Conservation (phyloP, 768 basidiomycete species). For the Tulasnella sp. region DNA sequence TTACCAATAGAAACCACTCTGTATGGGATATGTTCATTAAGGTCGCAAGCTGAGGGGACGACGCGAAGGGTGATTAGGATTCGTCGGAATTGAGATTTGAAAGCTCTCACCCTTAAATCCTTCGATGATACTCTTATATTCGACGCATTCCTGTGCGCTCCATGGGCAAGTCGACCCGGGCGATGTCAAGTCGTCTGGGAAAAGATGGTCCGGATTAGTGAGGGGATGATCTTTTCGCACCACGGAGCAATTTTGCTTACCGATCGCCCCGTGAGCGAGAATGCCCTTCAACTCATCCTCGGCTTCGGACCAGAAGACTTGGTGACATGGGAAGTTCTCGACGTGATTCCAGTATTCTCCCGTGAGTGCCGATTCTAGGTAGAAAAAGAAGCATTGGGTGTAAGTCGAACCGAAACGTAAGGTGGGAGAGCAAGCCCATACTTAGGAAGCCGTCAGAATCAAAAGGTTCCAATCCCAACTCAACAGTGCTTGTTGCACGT, state of each 20-base stretch:
- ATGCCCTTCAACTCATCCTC: slow-evolving; percentile 11
- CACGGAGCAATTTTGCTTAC: neutral
- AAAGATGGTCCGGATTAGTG: neutral
- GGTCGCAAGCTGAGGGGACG: neutral
- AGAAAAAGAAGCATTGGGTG: neutral
- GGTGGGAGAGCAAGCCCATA: neutral
- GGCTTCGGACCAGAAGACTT: neutral
- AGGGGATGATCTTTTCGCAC: neutral
- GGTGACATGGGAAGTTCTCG: slow-evolving; percentile 8
- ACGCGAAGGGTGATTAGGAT: neutral
- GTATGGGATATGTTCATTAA: neutral
- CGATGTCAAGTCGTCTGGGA: slow-evolving; percentile 9
- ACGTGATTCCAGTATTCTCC: slow-evolving; percentile 12
- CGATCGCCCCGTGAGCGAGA: neutral
- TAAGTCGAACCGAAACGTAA: neutral
- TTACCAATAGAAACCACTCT: neutral
- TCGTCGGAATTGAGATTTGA: neutral
- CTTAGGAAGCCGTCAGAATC: neutral
- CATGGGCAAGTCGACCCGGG: slow-evolving; percentile 7
- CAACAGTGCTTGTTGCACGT: neutral
- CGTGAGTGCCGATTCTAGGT: neutral
- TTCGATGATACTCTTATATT: neutral
- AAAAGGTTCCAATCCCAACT: neutral
- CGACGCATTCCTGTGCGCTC: slow-evolving; percentile 1
- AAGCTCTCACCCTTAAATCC: neutral